phyloP scores from a whole-genome alignment of 1,284 basidiomycete genomes.

The Boletus holoroseus region DNA sequence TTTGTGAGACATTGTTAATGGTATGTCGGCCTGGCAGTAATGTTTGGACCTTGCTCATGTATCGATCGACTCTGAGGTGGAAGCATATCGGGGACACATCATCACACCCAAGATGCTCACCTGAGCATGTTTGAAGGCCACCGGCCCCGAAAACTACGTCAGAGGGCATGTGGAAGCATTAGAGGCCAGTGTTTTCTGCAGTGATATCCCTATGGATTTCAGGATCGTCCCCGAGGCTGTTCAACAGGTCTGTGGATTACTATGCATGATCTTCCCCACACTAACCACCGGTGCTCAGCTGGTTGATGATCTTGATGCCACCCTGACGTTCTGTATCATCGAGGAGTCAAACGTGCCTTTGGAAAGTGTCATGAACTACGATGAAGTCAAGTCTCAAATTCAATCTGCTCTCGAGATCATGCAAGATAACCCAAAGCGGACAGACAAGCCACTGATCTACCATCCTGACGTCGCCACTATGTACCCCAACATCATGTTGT shows the following conservation, averaged over 20 bases:
- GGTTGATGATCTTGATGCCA: conserved; percentile 90
- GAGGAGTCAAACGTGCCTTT: conserved; percentile 83
- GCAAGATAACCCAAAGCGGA: conserved; percentile 85
- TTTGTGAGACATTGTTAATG: conserved; percentile 98
- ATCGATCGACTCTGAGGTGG: conserved; percentile 58
- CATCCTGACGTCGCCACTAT: conserved; percentile 99
- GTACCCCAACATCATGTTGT: conserved; percentile 99
- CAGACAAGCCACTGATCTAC: conserved; percentile 94
- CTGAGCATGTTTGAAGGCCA: conserved; percentile 96
- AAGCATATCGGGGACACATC: conserved; percentile 87
- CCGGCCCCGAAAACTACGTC: conserved; percentile 98
- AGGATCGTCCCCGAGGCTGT: conserved; percentile 87
- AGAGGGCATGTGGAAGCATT: conserved; percentile 98
- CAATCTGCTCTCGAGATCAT: conserved; percentile 77
- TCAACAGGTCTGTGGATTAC: conserved; percentile 57
- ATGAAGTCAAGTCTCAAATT: conserved; percentile 85
- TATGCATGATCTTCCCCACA: background rate
- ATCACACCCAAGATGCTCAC: conserved; percentile 96
- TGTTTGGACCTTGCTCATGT: conserved; percentile 3
- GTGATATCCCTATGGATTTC: conserved; percentile 94
- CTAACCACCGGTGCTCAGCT: conserved; percentile 47
- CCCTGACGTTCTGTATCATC: conserved; percentile 83
- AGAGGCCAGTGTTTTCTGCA: conserved; percentile 97
- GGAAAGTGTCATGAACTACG: conserved; percentile 91
- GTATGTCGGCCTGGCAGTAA: conserved; percentile 42